Evolutionary conservation across 139 green algal genomes (phyloP), one percentile per base, ranked within the genome.

Genomic region (Spirogloea muscicola): DNA sequence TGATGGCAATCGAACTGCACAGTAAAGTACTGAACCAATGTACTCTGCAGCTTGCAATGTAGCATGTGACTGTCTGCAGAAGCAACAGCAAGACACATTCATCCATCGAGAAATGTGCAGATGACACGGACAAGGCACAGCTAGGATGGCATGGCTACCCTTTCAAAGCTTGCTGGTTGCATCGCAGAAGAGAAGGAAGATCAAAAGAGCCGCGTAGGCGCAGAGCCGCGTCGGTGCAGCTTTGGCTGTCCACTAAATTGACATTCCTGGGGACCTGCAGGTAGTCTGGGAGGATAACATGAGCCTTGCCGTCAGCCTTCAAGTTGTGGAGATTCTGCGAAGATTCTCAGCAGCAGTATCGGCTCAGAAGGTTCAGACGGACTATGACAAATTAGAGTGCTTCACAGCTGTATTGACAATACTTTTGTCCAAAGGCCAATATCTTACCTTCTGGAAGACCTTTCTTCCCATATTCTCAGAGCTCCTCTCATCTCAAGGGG

Each of bases 381-480:
- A 79, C 0, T 60, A 65, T 63, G 70, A 62, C 37, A 77, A 39
- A 25, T 62, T 79, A 60, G 70, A 79, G 36, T 79, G 27, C 16
- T 41, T 79, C 9, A 66, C 60, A 0, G 59, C 42, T 6, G 42
- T 60, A 34, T 10, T 80, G 18, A 41, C 34, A 6, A 49, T 42
- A 0, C 39, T 80, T 6, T 63, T 80, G 38, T 21, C 48, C 4
- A 51, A 55, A 3, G 36, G 4, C 16, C 68, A 76, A 38, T 76
- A 52, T 25, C 16, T 76, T 6, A 38, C n/a, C 31, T 75, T 76
- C 57, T 76, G 68, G 68, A 27, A 25, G 58, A 31, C 25, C 13
- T 76, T 76, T 49, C 16, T 42, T 31, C 52, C 34, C 10, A 21
- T 55, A 31, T 75, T 76, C n/a, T 6, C 34, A 7, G 25, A 16